Evolutionary conservation across 1,284 basidiomycete species (phyloP), one percentile per base, ranked within the genome.

Genomic region (Irpex sp.): DNA sequence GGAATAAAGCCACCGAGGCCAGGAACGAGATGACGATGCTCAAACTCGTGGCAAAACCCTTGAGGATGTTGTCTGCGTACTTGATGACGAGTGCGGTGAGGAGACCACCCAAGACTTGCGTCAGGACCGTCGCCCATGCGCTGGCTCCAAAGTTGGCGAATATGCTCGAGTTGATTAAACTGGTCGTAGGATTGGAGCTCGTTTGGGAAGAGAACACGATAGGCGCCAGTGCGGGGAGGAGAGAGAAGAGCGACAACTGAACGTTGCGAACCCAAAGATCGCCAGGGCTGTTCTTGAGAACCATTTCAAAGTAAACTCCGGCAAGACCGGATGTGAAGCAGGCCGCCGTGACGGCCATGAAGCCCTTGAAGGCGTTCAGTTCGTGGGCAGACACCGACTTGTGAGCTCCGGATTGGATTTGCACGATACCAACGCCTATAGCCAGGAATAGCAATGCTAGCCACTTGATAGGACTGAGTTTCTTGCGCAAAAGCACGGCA

Each of bases 261-360:
- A 97, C 93, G 77, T 98, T 99, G 70, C 97, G 91, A 62, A 97
- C 90, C 96, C 96, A 98, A 5, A 98, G 84, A 76, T 97, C 95
- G 17, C 88, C 86, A 68, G 88, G 87, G 8, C 92, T 93, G 69
- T 87, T 90, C 79, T 98, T 98, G 72, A 98, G 82, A 17, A 98
- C 94, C 89, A 96, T 96, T 79, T 98, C 97, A 71, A 98, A 98
- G 80, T 98, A 98, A 34, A 98, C 97, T 11, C 97, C 96, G 0
- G 97, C 97, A n/a, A 98, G 87, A 40, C 97, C 97, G 0, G 95
- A 97, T 0, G 96, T 98, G 77, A 98, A 88, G 79, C 96, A 98
- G 0, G 96, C 96, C 2, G 92, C 87, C 1, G 87, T 86, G 61
- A 98, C 96, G 0, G 97, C 97, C 34, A 85, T 75, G 71, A 92